These are phyloP conservation scores for Lecanicillium sp. DNA, from an alignment of 2,329 filamentous ascomycete species.

Conservation along the genomic window DNA sequence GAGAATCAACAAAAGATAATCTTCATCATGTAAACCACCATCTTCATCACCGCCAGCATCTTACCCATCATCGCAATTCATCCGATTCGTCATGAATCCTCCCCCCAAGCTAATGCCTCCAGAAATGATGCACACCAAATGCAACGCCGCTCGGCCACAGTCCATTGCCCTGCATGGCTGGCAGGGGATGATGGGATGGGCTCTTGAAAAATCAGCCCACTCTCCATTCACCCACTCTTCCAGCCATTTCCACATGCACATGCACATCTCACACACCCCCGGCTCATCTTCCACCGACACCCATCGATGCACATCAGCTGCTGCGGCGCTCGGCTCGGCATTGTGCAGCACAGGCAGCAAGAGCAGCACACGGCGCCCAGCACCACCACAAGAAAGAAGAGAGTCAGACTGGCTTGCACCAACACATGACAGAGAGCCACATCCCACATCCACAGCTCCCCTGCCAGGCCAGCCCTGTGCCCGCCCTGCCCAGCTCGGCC, in stretches of 20 bases:
- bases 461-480: too few relatives aligned
- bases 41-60: not conserved
- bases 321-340: conserved; percentile 10
- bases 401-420: too few relatives aligned
- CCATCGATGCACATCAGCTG: conserved; percentile 8
- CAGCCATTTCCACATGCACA: conserved; percentile 4
- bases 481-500: too few relatives aligned
- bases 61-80: not conserved
- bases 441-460: too few relatives aligned
- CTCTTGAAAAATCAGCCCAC: conserved; percentile 12
- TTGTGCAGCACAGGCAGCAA: not conserved
- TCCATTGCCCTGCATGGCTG: conserved; percentile 4
- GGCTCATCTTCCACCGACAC: conserved; percentile 6
- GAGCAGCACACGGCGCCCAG: not conserved
- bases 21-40: not conserved
- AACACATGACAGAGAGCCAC: too few relatives aligned
- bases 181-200: conserved; percentile 2
- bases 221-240: conserved; percentile 7
- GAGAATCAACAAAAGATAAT: not conserved
- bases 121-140: conserved; percentile 6
- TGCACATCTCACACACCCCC: conserved; percentile 8
- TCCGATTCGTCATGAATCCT: too few relatives aligned
- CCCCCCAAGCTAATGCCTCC: conserved; percentile 8
- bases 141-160: not conserved
- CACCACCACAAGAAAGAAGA: conserved; percentile 13